Base-by-base conservation (phyloP, 2,329 filamentous ascomycete genomes). In the Coleophoma eucalyptorum region DNA sequence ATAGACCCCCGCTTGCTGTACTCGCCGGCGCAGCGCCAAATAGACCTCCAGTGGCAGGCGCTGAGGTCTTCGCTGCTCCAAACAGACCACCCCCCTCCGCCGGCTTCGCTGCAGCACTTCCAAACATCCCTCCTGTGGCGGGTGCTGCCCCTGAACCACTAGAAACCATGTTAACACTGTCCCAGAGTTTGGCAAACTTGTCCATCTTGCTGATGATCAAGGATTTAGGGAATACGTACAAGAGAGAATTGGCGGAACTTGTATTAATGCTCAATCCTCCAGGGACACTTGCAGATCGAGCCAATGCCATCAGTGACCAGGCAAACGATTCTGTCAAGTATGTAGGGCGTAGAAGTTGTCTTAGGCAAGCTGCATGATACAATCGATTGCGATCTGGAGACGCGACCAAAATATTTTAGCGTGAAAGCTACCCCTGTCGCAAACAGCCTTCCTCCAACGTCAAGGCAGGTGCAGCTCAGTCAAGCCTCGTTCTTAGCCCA, bases 211-310 rank as follows among this genome's bases (percentile, higher is more conserved):
- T 48, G 45, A 15, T 16, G 13, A 31, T 37, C 48, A 19, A 43
- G 34, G 26, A 21, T 33, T 18, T 21, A 16, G 21, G 16, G 34
- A 44, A 31, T 16, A 71, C 76, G 65, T 60, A 80, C 77, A 78
- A 77, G 69, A 78, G 71, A 54, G 75, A 67, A 65, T 83, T 84
- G 55, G 81, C 81, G 51, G 78, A 72, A 56, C 75, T 77, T 16
- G 81, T 84, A 68, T 85, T 86, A 69, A 85, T 84, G 62, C 77
- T 82, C 57, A 85, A 73, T 63, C 78, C 80, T 56, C 73, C 78
- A 54, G 80, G 80, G 61, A 78, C 80, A 66, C 80, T 83, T 52
- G 77, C 76, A 59, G 80, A 83, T 65, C 80, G 75, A 52, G 73
- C 74, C 51, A 67, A 56, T 53, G 61, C 62, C 65, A 67, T 67